Percentiles rank a stretch among this genome's conserved stretches.
phyloP scores from a whole-genome alignment of 2,329 filamentous ascomycete species.

The Colletotrichum scovillei region DNA sequence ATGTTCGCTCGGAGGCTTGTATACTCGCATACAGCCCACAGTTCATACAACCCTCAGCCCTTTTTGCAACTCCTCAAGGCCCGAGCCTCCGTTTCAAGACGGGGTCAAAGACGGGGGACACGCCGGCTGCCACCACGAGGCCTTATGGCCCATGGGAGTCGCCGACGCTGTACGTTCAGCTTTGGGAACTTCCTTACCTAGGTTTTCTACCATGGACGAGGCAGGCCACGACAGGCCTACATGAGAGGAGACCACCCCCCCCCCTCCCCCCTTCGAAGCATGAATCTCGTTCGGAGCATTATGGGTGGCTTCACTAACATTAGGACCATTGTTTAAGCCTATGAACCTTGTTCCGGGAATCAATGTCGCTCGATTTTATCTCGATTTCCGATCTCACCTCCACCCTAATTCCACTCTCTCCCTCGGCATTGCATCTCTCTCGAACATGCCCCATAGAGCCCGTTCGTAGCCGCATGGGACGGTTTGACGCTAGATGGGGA shows the following conservation, averaged over 20 bases:
- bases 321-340: not conserved
- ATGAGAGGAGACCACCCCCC: not conserved
- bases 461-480: slow-evolving; percentile 24
- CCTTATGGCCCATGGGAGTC: not conserved
- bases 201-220: not conserved
- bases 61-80: not conserved
- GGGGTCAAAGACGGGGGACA: not conserved
- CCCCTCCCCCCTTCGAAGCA: not conserved
- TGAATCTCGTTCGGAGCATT: not conserved
- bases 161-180: not conserved
- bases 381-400: slow-evolving; percentile 2
- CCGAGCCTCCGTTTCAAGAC: slow-evolving; percentile 34
- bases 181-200: not conserved
- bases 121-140: slow-evolving; percentile 8
- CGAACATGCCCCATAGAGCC: slow-evolving; percentile 22
- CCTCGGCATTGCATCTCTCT: not conserved
- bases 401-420: not conserved
- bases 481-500: slow-evolving; percentile 23
- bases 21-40: not conserved
- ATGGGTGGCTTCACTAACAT: not conserved
- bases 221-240: not conserved
- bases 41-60: not conserved
- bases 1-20: not conserved
- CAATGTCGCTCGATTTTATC: not conserved
- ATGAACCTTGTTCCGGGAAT: slow-evolving; percentile 8